Evolutionary conservation across 2,329 filamentous ascomycete species (phyloP).

Genomic region (Arthrinium puccinioides): DNA sequence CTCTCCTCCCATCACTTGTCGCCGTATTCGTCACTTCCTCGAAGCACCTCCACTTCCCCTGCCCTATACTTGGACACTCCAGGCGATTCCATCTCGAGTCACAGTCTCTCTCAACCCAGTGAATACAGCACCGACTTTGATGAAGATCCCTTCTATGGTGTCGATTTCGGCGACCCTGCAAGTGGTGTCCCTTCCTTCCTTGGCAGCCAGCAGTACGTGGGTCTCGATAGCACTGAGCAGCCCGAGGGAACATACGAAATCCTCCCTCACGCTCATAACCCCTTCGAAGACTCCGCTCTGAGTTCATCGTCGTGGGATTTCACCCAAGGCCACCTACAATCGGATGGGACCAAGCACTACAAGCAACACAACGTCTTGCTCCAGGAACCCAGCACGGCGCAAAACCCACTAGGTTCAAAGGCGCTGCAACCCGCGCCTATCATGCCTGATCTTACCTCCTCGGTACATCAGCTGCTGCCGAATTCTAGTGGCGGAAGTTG

Average conservation of each 20-base stretch:
- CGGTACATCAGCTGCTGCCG: conserved; percentile 37
- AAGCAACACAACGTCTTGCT: too few relatives aligned
- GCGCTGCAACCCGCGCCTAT: not conserved
- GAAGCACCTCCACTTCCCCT: conserved; percentile 32
- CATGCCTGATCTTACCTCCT: conserved; percentile 18
- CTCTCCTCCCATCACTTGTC: conserved; percentile 30
- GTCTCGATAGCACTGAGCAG: not conserved
- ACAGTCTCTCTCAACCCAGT: conserved; percentile 43
- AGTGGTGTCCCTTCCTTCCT: conserved; percentile 38
- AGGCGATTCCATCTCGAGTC: conserved; percentile 38
- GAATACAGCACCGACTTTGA: too few relatives aligned
- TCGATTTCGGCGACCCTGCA: conserved; percentile 37
- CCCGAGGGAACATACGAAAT: too few relatives aligned
- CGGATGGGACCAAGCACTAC: too few relatives aligned
- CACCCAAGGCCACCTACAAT: too few relatives aligned
- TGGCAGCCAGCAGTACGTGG: conserved; percentile 20
- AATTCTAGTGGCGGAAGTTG: conserved; percentile 40
- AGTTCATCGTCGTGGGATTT: too few relatives aligned
- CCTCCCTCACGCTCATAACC: too few relatives aligned
- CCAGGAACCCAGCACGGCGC: too few relatives aligned
- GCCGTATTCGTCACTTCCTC: conserved; percentile 34
- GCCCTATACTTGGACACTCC: conserved; percentile 35
- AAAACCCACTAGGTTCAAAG: not conserved
- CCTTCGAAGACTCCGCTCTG: too few relatives aligned
- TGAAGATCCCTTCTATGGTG: conserved; percentile 45